phyloP scores from a whole-genome alignment of 2,329 filamentous ascomycete genomes.

The Lojkania enalia region DNA sequence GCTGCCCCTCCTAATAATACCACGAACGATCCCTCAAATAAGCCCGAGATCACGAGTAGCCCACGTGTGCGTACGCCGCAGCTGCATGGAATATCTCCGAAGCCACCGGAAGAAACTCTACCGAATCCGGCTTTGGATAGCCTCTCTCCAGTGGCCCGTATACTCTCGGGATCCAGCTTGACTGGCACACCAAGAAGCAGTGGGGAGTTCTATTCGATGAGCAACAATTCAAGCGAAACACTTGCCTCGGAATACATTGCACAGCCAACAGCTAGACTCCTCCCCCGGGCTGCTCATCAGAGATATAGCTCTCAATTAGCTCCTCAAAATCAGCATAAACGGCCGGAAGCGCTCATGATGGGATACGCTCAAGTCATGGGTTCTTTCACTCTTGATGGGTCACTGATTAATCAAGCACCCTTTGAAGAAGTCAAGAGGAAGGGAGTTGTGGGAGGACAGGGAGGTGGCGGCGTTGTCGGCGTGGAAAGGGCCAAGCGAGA shows the following conservation, averaged over 20 bases:
- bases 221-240: slow-evolving; percentile 94
- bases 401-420: slow-evolving; percentile 81
- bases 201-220: slow-evolving; percentile 90
- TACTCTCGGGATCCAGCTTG: slow-evolving; percentile 77
- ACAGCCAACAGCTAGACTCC: slow-evolving; percentile 54
- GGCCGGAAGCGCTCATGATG: slow-evolving; percentile 90
- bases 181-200: slow-evolving; percentile 83
- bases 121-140: slow-evolving; percentile 57
- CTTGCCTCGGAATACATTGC: slow-evolving; percentile 81
- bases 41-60: slow-evolving; percentile 36
- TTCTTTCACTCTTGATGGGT: slow-evolving; percentile 88
- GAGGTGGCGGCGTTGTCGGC: slow-evolving; percentile 80
- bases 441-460: slow-evolving; percentile 82
- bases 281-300: slow-evolving; percentile 41
- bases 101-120: slow-evolving; percentile 23
- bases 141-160: slow-evolving; percentile 64
- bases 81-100: slow-evolving; percentile 27
- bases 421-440: slow-evolving; percentile 98
- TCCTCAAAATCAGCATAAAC: slow-evolving; percentile 35
- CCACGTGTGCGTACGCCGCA: slow-evolving; percentile 47
- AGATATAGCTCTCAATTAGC: slow-evolving; percentile 35
- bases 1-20: slow-evolving; percentile 38
- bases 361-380: slow-evolving; percentile 94
- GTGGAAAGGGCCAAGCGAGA: slow-evolving; percentile 74
- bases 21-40: slow-evolving; percentile 28